Evolutionary conservation across 306 rosid species (phyloP), one percentile per base, ranked within the genome.

Genomic region (Albizia julibrissin): DNA sequence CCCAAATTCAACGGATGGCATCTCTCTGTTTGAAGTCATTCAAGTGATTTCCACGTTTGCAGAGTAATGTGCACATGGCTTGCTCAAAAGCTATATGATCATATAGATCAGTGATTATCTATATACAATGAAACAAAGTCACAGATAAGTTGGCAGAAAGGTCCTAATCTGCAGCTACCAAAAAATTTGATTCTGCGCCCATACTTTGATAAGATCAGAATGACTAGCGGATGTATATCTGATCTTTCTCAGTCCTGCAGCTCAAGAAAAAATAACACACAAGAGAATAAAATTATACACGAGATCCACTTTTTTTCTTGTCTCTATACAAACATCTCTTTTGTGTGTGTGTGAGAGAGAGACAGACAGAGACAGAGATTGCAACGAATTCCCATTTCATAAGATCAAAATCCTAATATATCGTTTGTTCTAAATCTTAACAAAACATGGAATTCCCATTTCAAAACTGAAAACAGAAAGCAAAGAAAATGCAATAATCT

Each of bases 401-500:
- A 29, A 29, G 31, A 29, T 70, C 78, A 79, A 81, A 77, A 80
- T 83, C 77, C 88, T 83, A 87, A 77, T 49, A 68, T 44, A 68
- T 70, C 83, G 88, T 67, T 76, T 83, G 87, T 67, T 86, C 85
- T 79, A 24, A 52, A 66, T 82, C 74, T 84, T 84, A 62, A 81
- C 69, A 27, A 83, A 62, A 46, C 84, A 74, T 73, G 80, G 76
- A 29, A 85, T 79, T 90, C 83, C 83, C 89, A 78, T 77, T 77
- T 66, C 73, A 52, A 80, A 65, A 82, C 54, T 6, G 16, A 29
- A 29, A 29, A 29, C 87, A 62, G 73, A 78, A 56, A 80, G 74
- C 18, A 75, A 87, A 85, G 44, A 18, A 85, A 73, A 76, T 43
- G 78, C 82, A 29, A 29, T 29, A 85, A 86, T 83, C 85, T 79